Evolutionary conservation across 768 basidiomycete genomes (phyloP).

Genomic region (Naganishia kalamii): DNA sequence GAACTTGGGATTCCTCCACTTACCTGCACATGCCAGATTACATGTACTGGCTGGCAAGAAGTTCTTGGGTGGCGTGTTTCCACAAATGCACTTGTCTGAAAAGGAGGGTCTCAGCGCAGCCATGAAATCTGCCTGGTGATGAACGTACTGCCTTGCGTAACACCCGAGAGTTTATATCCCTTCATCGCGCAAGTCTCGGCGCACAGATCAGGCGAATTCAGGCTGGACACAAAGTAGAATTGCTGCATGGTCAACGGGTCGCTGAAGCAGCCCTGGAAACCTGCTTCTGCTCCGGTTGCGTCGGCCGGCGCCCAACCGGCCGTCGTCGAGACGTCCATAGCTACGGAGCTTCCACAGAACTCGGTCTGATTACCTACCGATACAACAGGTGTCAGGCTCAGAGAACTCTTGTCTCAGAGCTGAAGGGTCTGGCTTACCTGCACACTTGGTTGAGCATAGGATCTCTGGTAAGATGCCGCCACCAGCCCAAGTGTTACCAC

Average conservation of each 20-base stretch:
- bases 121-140: not conserved
- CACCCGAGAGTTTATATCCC: not conserved
- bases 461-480: not conserved
- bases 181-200: slow-evolving; percentile 5
- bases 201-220: not conserved
- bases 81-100: slow-evolving; percentile 12
- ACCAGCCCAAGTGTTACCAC: slow-evolving; percentile 9
- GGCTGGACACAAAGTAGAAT: not conserved
- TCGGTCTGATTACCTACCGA: not conserved
- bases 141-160: slow-evolving; percentile 8
- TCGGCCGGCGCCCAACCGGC: not conserved
- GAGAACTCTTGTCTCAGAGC: not conserved
- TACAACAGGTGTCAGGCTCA: not conserved
- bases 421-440: not conserved
- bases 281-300: slow-evolving; percentile 7
- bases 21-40: slow-evolving; percentile 28
- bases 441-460: not conserved
- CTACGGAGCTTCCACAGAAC: not conserved
- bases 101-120: not conserved
- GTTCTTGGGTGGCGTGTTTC: slow-evolving; percentile 2
- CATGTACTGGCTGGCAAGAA: slow-evolving; percentile 18
- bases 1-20: slow-evolving; percentile 19
- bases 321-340: slow-evolving; percentile 10
- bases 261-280: slow-evolving; percentile 12
- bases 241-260: slow-evolving; percentile 3